Evolutionary conservation across 2,329 filamentous ascomycete species (phyloP), one percentile per base, ranked within the genome.

Genomic region (Pochonia chlamydosporia): DNA sequence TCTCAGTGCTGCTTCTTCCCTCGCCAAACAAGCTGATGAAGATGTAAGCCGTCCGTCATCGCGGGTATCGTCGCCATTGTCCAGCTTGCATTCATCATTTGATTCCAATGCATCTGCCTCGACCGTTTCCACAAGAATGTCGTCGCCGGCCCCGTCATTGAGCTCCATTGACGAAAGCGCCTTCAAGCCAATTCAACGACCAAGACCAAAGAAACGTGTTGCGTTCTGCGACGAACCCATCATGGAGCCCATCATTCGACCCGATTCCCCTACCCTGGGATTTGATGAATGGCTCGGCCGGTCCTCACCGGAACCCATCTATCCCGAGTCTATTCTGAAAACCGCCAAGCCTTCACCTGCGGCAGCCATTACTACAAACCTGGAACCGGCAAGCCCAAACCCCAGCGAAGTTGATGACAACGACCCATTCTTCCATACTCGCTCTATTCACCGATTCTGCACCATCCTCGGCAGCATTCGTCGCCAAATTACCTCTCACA

Each of bases 181-280:
- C 26, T 53, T 54, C 40, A 43, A 50, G 25, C 47, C 40, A 16
- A 40, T 43, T 18, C 24, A 47, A 14, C 23, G 33, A 5, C 58
- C 61, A 14, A 63, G 60, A 42, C 57, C 55, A 30, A 70, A 66
- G 59, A 71, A 70, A 57, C 64, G 64, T 20, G 67, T 71, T 26
- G 63, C 62, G 31, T 73, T 69, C 48, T 58, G 53, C 30, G 61
- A 68, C 21, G 54, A 52, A n/a, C 59, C 58, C 11, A 53, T 63
- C 14, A 63, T 64, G 14, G 67, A 77, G 54, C 74, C 75, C 18
- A 63, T 72, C 26, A 69, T 79, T 50, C 75, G 79, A 8, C 79
- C 78, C 0, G 79, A 82, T 54, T 82, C 78, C 3, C 79, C 79
- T 2, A 82, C 79, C 0, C 71, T 82, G 5, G 79, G 79, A 10